Evolutionary conservation across 768 basidiomycete genomes (phyloP).

Genomic region (Mrakia hoshinonis): DNA sequence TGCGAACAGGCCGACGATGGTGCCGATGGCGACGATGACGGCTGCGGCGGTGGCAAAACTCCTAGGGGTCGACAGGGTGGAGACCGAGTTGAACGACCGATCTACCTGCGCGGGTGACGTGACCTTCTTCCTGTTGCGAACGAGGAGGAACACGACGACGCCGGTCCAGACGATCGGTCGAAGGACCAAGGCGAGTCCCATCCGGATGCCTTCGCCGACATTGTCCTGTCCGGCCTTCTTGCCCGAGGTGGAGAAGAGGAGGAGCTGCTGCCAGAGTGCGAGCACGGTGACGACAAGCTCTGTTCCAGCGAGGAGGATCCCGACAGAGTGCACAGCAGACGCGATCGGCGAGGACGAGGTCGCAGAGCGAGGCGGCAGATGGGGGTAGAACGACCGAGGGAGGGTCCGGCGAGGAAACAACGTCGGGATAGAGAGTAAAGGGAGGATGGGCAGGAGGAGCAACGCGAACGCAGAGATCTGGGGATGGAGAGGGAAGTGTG

Average conservation of each 20-base stretch:
- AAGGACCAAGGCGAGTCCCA: slow-evolving; percentile 8
- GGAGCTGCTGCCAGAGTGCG: slow-evolving; percentile 39
- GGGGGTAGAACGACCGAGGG: slow-evolving; percentile 17
- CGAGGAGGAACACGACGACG: background rate
- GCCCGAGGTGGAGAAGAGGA: background rate
- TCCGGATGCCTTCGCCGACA: slow-evolving; percentile 17
- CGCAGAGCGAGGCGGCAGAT: slow-evolving; percentile 2
- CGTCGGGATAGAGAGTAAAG: background rate
- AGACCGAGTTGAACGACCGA: slow-evolving; percentile 1
- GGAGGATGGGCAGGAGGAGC: slow-evolving; percentile 12
- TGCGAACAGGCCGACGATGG: slow-evolving; percentile 9
- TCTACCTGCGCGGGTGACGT: background rate
- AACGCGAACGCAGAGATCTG: slow-evolving; percentile 16
- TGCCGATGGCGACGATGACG: background rate
- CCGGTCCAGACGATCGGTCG: slow-evolving; percentile 7
- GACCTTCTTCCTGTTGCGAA: background rate
- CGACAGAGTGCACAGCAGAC: background rate
- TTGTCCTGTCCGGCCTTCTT: background rate
- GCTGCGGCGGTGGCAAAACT: background rate
- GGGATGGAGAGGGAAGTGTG: background rate
- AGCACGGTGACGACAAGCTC: slow-evolving; percentile 40
- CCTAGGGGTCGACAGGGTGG: background rate
- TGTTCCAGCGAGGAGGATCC: background rate
- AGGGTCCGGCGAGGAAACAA: slow-evolving; percentile 7
- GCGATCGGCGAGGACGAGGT: background rate